Evolutionary conservation across 208 protist genomes (phyloP), one percentile per base, ranked within the genome.

Genomic region (Naegleria fowleri): DNA sequence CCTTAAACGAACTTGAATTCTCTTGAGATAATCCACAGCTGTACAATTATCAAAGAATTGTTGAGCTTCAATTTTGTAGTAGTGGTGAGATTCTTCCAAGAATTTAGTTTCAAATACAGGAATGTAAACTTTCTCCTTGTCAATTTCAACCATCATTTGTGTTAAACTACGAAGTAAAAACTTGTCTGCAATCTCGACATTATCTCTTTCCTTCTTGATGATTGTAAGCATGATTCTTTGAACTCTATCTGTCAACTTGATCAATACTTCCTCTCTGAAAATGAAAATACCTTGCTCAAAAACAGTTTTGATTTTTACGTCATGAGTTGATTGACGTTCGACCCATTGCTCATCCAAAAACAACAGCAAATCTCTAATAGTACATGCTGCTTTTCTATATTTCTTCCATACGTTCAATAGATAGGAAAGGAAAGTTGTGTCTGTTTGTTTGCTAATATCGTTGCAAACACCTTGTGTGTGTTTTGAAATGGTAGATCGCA

Each of bases 291-390:
- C 86, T 41, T 39, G 29, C 29, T 89, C 86, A 29, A 67, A 89
- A 25, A 89, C 86, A 11, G 48, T 41, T 29, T 51, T 41, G 13
- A 89, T 38, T 67, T 67, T 89, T 0, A 67, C 36, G 2, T 89
- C 86, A 19, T 89, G 86, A 67, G 48, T 41, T 38, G 22, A 41
- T 19, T 89, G 22, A 25, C 36, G 15, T 40, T 89, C 86, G 15
- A 89, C 86, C 22, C 25, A 89, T 67, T 89, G 41, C 83, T 79
- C 87, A 79, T 90, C 55, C 95, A 97, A 96, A 89, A 96, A 97
- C 94, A 97, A 96, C 11, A 97, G 91, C 25, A 97, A 95, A 87
- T 97, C 95, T 48, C 94, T 90, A 39, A 97, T 95, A 93, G 96
- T 96, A 25, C 92, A 52, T 92, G 95, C 93, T 29, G 93, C 92